Evolutionary conservation across 139 green algal genomes (phyloP), one percentile per base, ranked within the genome.

Genomic region (Zygnema cylindricum): DNA sequence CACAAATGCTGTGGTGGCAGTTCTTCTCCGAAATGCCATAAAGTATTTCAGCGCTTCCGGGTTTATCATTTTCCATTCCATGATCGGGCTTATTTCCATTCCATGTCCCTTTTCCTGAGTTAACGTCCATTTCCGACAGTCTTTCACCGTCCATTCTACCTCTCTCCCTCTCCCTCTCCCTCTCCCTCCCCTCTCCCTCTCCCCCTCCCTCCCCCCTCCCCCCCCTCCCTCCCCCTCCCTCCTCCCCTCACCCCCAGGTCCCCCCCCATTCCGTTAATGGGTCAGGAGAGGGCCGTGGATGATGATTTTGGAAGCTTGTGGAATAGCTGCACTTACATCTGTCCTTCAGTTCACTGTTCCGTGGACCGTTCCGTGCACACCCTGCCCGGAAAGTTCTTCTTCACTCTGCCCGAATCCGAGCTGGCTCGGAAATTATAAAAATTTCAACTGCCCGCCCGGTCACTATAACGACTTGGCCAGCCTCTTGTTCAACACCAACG

Each of bases 381-480:
- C 63, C 42, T 96, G 95, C 86, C 94, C 94, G 1, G 0, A 76
- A 25, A 30, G 83, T 30, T 25, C 32, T 1, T 49, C 49, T 0
- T 85, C 92, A 21, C 55, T 54, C 7, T 97, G 95, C 92, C 95
- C 95, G 1, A 91, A 93, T 2, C 84, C 93, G 81, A 54, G 76
- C 22, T 90, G 95, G 79, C 92, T 88, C 39, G 94, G 95, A 71
- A 97, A 96, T 89, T 97, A 95, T 81, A 90, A 96, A 30, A 83
- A 69, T 36, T 91, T 92, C 85, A 86, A 88, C 76, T 91, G 88
- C 0, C 84, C 85, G 0, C 25, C 25, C 23, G 69, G 91, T 55
- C 63, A 95, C 81, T 97, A 98, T 92, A 96, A 96, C 82, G 95
- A 96, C 77, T 86, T 98, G 69, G 95, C 95, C 0, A 96, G 94